Evolutionary conservation across 2,329 filamentous ascomycete species (phyloP), one percentile per base, ranked within the genome.

Genomic region (Xylariaceae sp.): DNA sequence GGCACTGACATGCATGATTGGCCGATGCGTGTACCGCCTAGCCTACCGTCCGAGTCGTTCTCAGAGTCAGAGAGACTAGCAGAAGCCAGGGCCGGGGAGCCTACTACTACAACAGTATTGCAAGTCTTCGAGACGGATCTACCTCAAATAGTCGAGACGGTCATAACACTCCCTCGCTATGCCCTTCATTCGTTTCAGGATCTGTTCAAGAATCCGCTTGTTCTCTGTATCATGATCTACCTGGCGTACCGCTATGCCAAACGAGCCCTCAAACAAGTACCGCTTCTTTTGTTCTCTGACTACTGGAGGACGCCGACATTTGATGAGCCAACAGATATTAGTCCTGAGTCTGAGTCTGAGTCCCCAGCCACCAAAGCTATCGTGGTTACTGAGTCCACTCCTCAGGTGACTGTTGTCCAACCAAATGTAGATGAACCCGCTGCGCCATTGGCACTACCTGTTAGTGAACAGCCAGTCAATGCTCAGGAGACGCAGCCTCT

Each of bases 101-200:
- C 64, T 3, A 56, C 71, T 42, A 71, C 70, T 1, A 64, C 56
- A 43, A 47, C 39, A 4, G 1, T 58, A 9, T 46, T 62, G 12
- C 56, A 64, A 46, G 55, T 70, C 11, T 44, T 68, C n/a, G 64
- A 55, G 40, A 63, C 64, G 0, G 74, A 74, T 1, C 69, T 71
- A 47, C 67, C 70, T 7, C 74, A 71, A 9, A 73, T 84, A 12
- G 70, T 81, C 1, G 72, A 77, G 31, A 78, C 75, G 44, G 71
- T 83, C 53, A 77, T 74, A 63, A 70, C 73, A 31, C 67, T 85
- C 1, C 80, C 78, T 1, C 72, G 76, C 43, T 74, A 75, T 29
- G 79, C 76, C 0, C 71, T 73, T 0, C 73, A 78, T 42, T 80
- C 73, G 53, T 68, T 81, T 6, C 65, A 79, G 5, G 80, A 84